Evolutionary conservation across 139 green algal genomes (phyloP).

Genomic region (Zygnema cylindricum): DNA sequence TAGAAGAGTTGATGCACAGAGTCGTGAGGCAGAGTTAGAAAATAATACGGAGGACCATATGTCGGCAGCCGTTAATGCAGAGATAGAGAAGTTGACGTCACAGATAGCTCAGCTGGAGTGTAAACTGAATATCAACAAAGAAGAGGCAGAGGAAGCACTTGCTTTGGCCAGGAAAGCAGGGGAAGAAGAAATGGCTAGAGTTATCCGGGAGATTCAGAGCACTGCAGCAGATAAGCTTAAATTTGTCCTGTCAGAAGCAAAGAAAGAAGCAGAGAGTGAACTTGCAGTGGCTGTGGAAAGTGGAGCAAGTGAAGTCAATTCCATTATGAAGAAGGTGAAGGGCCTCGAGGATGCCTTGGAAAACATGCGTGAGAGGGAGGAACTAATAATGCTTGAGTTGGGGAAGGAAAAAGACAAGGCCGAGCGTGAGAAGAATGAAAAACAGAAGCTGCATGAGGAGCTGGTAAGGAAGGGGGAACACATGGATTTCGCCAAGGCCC

Average conservation of each 20-base stretch:
- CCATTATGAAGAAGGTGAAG: not conserved
- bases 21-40: too few species aligned
- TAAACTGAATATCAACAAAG: not conserved
- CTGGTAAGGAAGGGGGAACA: not conserved
- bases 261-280: not conserved
- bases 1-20: too few species aligned
- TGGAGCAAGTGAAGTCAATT: not conserved
- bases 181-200: not conserved
- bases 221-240: not conserved
- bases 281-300: not conserved
- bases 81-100: too few species aligned
- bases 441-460: conserved; percentile 22
- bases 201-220: not conserved
- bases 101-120: not conserved
- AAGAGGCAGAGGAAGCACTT: not conserved
- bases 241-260: not conserved
- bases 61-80: too few species aligned
- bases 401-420: not conserved
- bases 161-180: not conserved
- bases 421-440: not conserved
- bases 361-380: not conserved
- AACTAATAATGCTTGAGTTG: not conserved
- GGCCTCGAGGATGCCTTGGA: not conserved
- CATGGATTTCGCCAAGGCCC: not conserved
- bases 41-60: too few species aligned